A percentile compares a stretch with the other conserved stretches of the same genome.
Conservation (phyloP, 75 land plant species). For the Sequoiadendron giganteum region DNA sequence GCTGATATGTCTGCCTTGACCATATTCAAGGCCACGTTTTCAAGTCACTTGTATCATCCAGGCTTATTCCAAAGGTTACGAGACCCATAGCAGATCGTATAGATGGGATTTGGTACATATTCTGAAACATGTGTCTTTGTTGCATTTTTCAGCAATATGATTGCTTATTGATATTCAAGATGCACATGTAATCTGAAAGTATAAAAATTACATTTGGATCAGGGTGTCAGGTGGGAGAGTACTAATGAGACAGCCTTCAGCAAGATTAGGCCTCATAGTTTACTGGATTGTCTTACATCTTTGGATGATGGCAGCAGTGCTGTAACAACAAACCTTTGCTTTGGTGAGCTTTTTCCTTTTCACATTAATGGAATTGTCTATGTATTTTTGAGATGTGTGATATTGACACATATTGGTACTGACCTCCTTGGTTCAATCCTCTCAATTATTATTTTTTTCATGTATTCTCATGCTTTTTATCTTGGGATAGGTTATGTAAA, state of each 20-base stretch:
- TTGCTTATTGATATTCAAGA: conserved; percentile 1
- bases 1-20: background rate
- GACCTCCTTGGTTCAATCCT: background rate
- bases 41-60: conserved; percentile 80
- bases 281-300: conserved; percentile 86
- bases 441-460: background rate
- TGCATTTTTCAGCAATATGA: background rate
- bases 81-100: conserved; percentile 70
- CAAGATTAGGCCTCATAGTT: conserved; percentile 75
- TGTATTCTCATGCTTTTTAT: background rate
- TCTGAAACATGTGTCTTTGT: background rate
- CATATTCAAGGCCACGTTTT: conserved; percentile 75
- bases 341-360: conserved; percentile 1
- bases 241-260: conserved; percentile 87
- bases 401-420: background rate
- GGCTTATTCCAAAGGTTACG: conserved; percentile 76
- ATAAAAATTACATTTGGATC: conserved; percentile 14
- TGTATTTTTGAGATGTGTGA: background rate
- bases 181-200: background rate
- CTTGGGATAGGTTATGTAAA: background rate
- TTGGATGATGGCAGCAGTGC: background rate
- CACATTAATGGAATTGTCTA: background rate
- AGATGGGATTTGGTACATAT: conserved; percentile 87
- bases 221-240: conserved; percentile 90
- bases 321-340: conserved; percentile 3